These are phyloP conservation scores for Agroathelia rolfsii DNA, from an alignment of 1,284 basidiomycete genomes.

Conservation along the genomic window DNA sequence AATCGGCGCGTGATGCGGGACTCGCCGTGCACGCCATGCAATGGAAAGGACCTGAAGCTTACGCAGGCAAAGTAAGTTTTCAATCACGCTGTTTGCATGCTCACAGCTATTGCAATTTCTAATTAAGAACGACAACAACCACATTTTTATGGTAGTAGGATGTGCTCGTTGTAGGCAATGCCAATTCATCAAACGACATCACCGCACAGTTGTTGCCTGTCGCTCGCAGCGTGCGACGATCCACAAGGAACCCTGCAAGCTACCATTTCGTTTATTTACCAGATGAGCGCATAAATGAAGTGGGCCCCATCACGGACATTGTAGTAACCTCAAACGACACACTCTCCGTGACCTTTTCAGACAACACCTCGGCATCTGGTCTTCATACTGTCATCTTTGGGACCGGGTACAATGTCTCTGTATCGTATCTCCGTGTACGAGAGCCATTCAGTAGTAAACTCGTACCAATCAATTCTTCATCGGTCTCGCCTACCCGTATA, in stretches of 20 bases:
- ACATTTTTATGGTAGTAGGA: too few relatives aligned
- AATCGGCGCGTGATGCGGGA: slow-evolving; percentile 19
- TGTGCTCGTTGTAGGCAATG: slow-evolving; percentile 35
- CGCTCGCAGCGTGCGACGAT: slow-evolving; percentile 28
- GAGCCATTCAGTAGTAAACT: slow-evolving; percentile 7
- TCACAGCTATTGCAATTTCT: background rate
- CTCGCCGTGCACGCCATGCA: slow-evolving; percentile 28
- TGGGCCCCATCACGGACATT: slow-evolving; percentile 24
- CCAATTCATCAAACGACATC: slow-evolving; percentile 39
- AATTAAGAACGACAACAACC: too few relatives aligned
- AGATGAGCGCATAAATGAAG: slow-evolving; percentile 29
- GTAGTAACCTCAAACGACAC: slow-evolving; percentile 11
- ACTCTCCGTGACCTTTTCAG: slow-evolving; percentile 24
- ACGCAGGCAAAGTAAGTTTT: slow-evolving; percentile 28
- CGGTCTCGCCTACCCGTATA: slow-evolving; percentile 23
- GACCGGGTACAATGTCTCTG: slow-evolving; percentile 32
- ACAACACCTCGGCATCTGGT: slow-evolving; percentile 25
- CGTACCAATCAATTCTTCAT: slow-evolving; percentile 14
- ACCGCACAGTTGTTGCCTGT: slow-evolving; percentile 30
- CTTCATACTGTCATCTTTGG: slow-evolving; percentile 33
- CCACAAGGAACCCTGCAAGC: slow-evolving; percentile 27
- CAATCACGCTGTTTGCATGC: background rate
- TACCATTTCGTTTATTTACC: slow-evolving; percentile 31
- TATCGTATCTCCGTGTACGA: slow-evolving; percentile 32
- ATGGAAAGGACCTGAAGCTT: slow-evolving; percentile 28